Evolutionary conservation across 2,329 filamentous ascomycete species (phyloP).

Genomic region (Colletotrichum incanum): DNA sequence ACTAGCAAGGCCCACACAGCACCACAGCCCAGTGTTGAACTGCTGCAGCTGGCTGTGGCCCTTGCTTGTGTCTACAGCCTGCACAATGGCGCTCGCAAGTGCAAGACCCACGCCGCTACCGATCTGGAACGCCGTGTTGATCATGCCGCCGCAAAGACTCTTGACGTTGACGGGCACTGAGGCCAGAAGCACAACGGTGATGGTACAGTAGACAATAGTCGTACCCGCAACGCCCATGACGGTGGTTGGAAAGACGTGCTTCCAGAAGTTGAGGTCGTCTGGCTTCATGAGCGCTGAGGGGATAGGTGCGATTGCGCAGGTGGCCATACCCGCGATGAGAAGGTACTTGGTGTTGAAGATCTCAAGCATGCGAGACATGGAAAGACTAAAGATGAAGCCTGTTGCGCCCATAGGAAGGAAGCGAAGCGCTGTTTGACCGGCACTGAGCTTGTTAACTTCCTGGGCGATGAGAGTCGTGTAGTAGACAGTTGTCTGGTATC

Average conservation of each 20-base stretch:
- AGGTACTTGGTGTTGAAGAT: slow-evolving; percentile 36
- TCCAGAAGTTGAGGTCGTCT: slow-evolving; percentile 37
- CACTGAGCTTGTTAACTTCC: slow-evolving; percentile 37
- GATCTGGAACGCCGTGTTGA: slow-evolving; percentile 40
- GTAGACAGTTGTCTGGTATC: slow-evolving; percentile 37
- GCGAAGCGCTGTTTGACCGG: slow-evolving; percentile 30
- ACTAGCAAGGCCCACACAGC: slow-evolving; percentile 30
- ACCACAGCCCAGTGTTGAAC: slow-evolving; percentile 32
- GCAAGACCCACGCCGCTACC: slow-evolving; percentile 34
- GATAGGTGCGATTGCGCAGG: slow-evolving; percentile 32
- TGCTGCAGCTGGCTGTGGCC: slow-evolving; percentile 26
- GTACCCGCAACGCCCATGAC: slow-evolving; percentile 34
- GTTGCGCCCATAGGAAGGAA: slow-evolving; percentile 38
- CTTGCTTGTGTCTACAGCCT: slow-evolving; percentile 32
- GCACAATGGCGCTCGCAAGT: slow-evolving; percentile 26
- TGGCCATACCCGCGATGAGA: slow-evolving; percentile 26
- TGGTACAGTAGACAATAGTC: slow-evolving; percentile 39
- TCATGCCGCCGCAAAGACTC: slow-evolving; percentile 40
- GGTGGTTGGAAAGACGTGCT: slow-evolving; percentile 37
- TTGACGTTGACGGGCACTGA: slow-evolving; percentile 38
- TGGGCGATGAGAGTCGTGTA: slow-evolving; percentile 39
- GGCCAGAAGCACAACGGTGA: slow-evolving; percentile 38
- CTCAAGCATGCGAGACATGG: slow-evolving; percentile 40
- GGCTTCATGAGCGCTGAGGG: slow-evolving; percentile 32
- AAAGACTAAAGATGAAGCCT: slow-evolving; percentile 35